These are phyloP conservation scores for Oryza meridionalis DNA, from an alignment of 176 grass and related monocot genomes.

Conservation along the genomic window DNA sequence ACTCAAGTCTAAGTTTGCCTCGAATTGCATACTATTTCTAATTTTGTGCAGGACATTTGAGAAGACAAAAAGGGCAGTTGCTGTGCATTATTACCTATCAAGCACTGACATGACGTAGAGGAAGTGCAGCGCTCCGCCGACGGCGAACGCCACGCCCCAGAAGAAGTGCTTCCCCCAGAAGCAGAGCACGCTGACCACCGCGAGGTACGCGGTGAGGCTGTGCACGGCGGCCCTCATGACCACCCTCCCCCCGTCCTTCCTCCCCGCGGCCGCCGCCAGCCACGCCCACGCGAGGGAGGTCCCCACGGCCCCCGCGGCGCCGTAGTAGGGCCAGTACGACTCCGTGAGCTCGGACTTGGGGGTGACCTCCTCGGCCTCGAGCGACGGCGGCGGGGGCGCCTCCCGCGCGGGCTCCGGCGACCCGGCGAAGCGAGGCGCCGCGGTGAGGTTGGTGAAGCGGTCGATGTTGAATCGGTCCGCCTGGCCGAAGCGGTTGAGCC, in stretches of 20 bases:
- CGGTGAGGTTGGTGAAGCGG: conserved; percentile 66
- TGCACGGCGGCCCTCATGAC: conserved; percentile 85
- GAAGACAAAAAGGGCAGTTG: neutral
- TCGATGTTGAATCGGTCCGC: conserved; percentile 89
- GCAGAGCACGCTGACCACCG: conserved; percentile 87
- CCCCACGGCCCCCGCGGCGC: conserved; percentile 68
- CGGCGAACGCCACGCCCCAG: conserved; percentile 82
- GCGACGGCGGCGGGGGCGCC: conserved; percentile 37
- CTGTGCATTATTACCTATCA: conserved; percentile 61
- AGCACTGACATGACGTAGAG: conserved; percentile 94
- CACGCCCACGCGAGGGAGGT: conserved; percentile 67
- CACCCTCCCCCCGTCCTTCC: conserved; percentile 51
- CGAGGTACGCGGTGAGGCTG: conserved; percentile 87
- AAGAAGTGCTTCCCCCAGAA: conserved; percentile 94
- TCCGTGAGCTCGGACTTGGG: conserved; percentile 67
- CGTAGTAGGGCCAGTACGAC: conserved; percentile 96
- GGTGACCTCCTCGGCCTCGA: conserved; percentile 27
- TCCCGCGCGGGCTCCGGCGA: conserved; percentile 38
- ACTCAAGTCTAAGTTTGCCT: conserved; percentile 39
- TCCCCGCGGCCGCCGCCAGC: conserved; percentile 49
- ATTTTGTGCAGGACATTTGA: neutral
- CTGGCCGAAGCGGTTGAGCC: conserved; percentile 76
- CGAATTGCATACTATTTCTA: neutral
- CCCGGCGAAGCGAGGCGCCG: conserved; percentile 18
- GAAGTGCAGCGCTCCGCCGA: conserved; percentile 84